Evolutionary conservation across 2,329 filamentous ascomycete genomes (phyloP), one percentile per base, ranked within the genome.

Genomic region (Aureobasidium leucospermi): DNA sequence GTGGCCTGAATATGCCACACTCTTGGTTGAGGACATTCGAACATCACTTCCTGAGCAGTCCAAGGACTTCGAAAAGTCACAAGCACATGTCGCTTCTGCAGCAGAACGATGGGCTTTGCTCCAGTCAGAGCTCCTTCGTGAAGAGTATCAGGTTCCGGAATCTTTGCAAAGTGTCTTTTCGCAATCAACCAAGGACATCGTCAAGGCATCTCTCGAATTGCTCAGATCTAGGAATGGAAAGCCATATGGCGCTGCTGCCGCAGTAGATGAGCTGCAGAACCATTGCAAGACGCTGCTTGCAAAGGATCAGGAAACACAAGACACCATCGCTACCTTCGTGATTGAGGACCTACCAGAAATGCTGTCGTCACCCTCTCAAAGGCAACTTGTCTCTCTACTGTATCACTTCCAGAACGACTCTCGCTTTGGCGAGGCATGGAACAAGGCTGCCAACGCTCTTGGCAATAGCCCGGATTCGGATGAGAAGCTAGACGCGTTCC

Each of bases 31-130:
- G 34, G 80, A 82, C 39, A 85, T 96, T 60, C 85, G 85, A 58
- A 82, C 83, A 6, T 95, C 90, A 0, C 80, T 89, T 5, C 90
- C 92, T 0, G 90, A 93, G 68, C 85, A 93, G 59, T 91, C 90
- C 0, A 87, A 87, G 63, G 88, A 90, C 16, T 89, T 89, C 65
- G 79, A 82, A 29, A 79, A 79, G 43, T 95, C 90, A 0, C 90
- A 96, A 69, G 79, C 83, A 53, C 77, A 78, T 42, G 79, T 96
- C 29, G 82, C 83, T 9, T 78, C 85, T 6, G 82, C 88, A 66
- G 85, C 86, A 0, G 77, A 79, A 47, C 85, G 88, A 0, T 90
- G 75, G 66, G 71, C 90, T 75, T 74, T 80, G 1, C 72, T 90
- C 9, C 77, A 78, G 62, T 64, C 70, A 47, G 71, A 74, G 19